Base-by-base conservation (phyloP, 1,284 basidiomycete species). In the Phlebopus sp. region DNA sequence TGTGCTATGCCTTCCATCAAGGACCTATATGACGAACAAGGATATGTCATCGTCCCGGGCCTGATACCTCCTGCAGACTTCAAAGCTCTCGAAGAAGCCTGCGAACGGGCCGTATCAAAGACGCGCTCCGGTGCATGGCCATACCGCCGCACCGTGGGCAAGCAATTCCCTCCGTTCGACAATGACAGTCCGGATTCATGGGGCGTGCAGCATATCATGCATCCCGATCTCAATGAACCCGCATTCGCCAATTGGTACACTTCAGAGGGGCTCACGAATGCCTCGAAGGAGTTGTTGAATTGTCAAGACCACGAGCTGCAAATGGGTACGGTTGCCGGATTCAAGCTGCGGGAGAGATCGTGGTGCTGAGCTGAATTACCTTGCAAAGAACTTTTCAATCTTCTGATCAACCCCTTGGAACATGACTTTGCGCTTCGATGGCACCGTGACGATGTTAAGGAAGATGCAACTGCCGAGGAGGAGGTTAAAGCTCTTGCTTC, bases 201-300 rank as follows among this genome's bases (percentile, higher is more conserved):
- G 88, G 88, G 88, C 1, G 81, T 89, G 7, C 87, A 90, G 57
- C 86, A 90, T 59, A 63, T 87, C 39, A 89, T 90, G 87, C 86
- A 90, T 58, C 87, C 85, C 1, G 81, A 77, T 35, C 73, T 90
- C 1, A 69, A 66, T 0, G 79, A 87, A 58, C 70, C 75, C 0
- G 72, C 63, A 2, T 90, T 90, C 50, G 76, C 75, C 18, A 66
- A 69, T 49, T 90, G 84, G 83, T 90, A 90, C 58, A 82, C 83
- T 4, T 80, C 79, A 19, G 73, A 78, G 10, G 69, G 63, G 13
- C 65, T 91, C 29, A 65, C 81, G 3, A 64, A 63, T 8, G 76
- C 74, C 2, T 78, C 74, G 10, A 70, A 68, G 31, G 68, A 71
- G 32, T 67, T 91, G 19, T 60, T 90, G 49, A 75, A 66, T 0